phyloP scores from a whole-genome alignment of 164 flowering plant genomes.

The Magnolia sinica region DNA sequence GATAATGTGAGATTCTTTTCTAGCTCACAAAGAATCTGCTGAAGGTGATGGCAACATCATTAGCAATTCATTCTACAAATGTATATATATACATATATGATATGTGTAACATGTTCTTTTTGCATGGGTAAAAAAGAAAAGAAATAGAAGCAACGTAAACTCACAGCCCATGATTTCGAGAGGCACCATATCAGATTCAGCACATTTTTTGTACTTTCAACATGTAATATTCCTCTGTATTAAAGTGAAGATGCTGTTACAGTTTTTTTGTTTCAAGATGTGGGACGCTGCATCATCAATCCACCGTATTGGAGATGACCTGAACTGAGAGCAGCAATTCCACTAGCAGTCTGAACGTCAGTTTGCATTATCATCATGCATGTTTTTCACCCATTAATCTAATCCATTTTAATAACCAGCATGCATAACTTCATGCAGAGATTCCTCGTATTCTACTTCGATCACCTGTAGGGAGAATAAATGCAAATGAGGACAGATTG shows the following conservation, averaged over 20 bases:
- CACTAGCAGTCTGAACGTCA: not conserved
- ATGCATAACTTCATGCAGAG: no score
- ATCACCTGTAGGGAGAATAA: no score
- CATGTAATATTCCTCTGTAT: not conserved
- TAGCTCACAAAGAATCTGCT: not conserved
- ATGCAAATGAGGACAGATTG: no score
- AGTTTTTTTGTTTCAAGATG: no score
- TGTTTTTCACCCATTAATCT: no score
- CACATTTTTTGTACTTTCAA: not conserved
- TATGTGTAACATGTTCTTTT: not conserved
- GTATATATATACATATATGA: not conserved
- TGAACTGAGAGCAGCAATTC: not conserved
- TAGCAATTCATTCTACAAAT: not conserved
- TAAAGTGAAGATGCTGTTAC: no score
- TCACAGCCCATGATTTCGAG: not conserved
- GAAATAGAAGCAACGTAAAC: not conserved
- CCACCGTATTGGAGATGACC: no score
- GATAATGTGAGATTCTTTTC: not conserved
- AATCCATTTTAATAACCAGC: no score
- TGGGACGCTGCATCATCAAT: no score
- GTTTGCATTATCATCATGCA: not conserved
- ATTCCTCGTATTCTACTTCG: no score
- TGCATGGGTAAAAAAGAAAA: not conserved
- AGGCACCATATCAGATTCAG: no score
- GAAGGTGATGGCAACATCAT: not conserved